Conservation (phyloP, 2,329 filamentous ascomycete genomes). For the Raffaelea albimanens region DNA sequence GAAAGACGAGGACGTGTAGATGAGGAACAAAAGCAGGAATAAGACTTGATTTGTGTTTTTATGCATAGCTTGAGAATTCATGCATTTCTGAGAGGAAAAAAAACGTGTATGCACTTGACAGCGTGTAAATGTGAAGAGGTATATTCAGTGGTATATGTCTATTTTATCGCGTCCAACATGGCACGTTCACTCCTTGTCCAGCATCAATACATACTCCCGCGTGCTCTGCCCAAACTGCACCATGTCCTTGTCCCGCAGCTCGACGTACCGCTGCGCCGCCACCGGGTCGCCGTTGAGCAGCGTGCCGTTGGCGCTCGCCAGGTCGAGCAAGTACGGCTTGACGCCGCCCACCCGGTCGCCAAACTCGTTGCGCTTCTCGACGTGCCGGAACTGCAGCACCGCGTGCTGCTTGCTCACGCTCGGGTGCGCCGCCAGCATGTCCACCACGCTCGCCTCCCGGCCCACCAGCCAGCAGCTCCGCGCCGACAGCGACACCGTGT, state of each 20-base stretch:
- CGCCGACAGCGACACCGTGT: conserved; percentile 66
- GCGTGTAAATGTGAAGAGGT: too few relatives aligned
- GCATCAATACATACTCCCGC: conserved; percentile 92
- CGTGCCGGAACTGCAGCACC: conserved; percentile 83
- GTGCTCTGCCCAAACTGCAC: conserved; percentile 80
- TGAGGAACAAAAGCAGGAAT: too few relatives aligned
- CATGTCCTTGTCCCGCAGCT: conserved; percentile 82
- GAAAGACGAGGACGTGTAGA: too few relatives aligned
- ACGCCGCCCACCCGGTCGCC: conserved; percentile 74
- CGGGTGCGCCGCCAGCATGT: conserved; percentile 78
- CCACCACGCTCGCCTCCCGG: conserved; percentile 69
- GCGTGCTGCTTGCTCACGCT: conserved; percentile 95
- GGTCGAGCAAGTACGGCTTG: conserved; percentile 82
- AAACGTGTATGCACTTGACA: too few relatives aligned
- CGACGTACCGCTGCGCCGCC: conserved; percentile 70
- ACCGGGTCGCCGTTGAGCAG: conserved; percentile 66
- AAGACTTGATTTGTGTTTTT: too few relatives aligned
- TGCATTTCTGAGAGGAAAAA: neutral
- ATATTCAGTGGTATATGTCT: too few relatives aligned
- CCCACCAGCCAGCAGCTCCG: conserved; percentile 90
- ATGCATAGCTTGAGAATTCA: too few relatives aligned
- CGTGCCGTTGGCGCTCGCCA: conserved; percentile 91
- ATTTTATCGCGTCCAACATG: too few relatives aligned
- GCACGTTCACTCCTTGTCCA: conserved; percentile 40
- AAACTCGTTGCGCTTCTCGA: conserved; percentile 75